These are phyloP conservation scores for Paramicrosporidium saccamoebae DNA, from an alignment of 371 early-diverging fungal species.

Conservation along the genomic window DNA sequence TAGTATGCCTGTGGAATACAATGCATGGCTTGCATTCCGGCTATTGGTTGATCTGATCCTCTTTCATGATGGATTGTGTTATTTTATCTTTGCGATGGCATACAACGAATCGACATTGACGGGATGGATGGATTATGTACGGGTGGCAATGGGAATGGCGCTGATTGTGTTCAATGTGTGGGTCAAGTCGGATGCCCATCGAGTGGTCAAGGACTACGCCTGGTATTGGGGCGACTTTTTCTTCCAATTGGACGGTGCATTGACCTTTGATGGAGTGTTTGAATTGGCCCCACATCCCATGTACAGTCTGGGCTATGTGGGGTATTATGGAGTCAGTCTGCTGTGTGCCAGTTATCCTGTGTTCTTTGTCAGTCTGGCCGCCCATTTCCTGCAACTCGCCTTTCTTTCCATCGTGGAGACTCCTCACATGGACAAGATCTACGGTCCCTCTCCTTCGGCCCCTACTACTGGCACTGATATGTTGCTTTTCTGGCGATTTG, in stretches of 20 bases:
- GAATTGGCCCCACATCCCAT: slow-evolving; percentile 91
- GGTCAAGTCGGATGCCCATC: slow-evolving; percentile 81
- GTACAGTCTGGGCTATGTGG: slow-evolving; percentile 86
- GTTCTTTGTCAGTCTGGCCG: slow-evolving; percentile 47
- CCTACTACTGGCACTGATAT: slow-evolving; percentile 21
- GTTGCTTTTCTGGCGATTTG: slow-evolving; percentile 25
- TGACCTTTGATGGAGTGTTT: slow-evolving; percentile 73
- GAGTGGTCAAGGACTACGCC: slow-evolving; percentile 80
- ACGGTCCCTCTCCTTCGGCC: slow-evolving; percentile 22
- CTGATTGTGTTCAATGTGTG: slow-evolving; percentile 63
- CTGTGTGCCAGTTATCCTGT: slow-evolving; percentile 52
- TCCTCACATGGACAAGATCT: slow-evolving; percentile 75
- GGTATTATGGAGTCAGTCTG: slow-evolving; percentile 68
- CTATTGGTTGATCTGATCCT: slow-evolving; percentile 68
- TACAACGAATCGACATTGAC: slow-evolving; percentile 4
- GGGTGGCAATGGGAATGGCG: slow-evolving; percentile 33
- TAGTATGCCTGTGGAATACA: slow-evolving; percentile 61
- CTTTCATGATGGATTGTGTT: slow-evolving; percentile 59
- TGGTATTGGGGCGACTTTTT: slow-evolving; percentile 98
- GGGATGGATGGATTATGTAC: slow-evolving; percentile 21
- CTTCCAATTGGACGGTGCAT: slow-evolving; percentile 48
- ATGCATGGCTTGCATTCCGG: slow-evolving; percentile 74
- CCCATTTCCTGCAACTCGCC: slow-evolving; percentile 53
- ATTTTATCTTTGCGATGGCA: slow-evolving; percentile 42
- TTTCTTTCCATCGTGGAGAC: slow-evolving; percentile 73